Base-by-base conservation (phyloP, 2,329 filamentous ascomycete genomes). In the Colletotrichum liaoningense region DNA sequence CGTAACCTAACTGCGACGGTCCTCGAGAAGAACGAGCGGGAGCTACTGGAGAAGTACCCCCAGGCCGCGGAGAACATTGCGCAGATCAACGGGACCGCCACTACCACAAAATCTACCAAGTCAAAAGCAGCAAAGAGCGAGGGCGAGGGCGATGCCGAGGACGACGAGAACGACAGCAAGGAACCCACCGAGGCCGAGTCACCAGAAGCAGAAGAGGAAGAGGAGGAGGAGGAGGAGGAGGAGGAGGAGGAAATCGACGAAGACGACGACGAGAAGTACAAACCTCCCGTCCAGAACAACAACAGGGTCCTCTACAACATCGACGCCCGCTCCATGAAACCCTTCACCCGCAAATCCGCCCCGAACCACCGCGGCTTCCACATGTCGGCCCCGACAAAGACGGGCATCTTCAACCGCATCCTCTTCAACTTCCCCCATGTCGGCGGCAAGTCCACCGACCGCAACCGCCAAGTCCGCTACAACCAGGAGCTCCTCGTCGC, bases 401-500 rank as follows among this genome's bases (percentile, higher is more conserved):
- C 33, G 7, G 69, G 78, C 4, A 82, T 86, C 4, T 95, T 93
- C 87, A 92, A 97, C 81, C 89, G 91, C 69, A 92, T 98, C 75
- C 88, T 96, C 76, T 99, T 98, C 90, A 98, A 98, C 87, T 99
- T 99, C 83, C 97, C 97, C 46, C 97, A 99, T 85, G 93, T 97
- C 4, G 97, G 97, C 75, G 97, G 97, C 58, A 92, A 97, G 79
- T 93, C 91, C 76, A 98, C 93, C 77, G 95, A 98, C 84, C 93
- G 98, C 69, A 98, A 98, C 85, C 89, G 97, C 46, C 97, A 99
- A 84, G 95, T 98, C 16, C 92, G 97, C 69, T 91, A 94, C 81
- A 98, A 99, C 84, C 95, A 98, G 83, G 91, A 93, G 79, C 86
- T 95, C 63, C 87, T 95, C 46, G 92, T 94, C 16, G 85, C 86